A percentile compares a stretch with the other conserved stretches of the same genome.
phyloP scores from a whole-genome alignment of 257 asterid species.

The Paraleonurus japonicus region DNA sequence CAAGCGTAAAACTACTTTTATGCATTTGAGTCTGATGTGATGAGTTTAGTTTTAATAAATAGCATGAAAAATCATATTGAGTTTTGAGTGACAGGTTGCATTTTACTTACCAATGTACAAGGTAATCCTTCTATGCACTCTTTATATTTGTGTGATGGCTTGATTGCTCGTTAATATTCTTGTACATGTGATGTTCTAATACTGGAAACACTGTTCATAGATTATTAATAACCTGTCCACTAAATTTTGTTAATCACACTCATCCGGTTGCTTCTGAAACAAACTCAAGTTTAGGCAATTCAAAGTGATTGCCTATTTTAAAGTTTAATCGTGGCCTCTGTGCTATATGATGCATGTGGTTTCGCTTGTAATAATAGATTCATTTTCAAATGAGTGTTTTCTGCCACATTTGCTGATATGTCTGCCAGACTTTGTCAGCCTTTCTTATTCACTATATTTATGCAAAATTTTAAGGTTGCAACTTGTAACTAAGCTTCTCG shows the following conservation, averaged over 20 bases:
- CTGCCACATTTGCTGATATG: background rate
- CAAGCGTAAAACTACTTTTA: background rate
- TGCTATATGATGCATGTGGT: background rate
- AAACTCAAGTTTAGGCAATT: conserved; percentile 1
- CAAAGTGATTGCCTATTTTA: background rate
- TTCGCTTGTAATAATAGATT: background rate
- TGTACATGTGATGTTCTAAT: background rate
- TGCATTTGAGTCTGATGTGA: conserved; percentile 2
- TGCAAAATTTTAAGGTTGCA: conserved; percentile 10
- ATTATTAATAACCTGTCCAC: background rate
- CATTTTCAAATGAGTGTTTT: background rate
- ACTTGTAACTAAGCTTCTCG: conserved; percentile 21
- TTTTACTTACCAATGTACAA: background rate
- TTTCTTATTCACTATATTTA: background rate
- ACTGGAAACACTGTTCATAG: background rate
- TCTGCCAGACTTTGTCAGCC: conserved; percentile 9
- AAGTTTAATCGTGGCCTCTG: background rate
- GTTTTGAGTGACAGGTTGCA: conserved; percentile 9
- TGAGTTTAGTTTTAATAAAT: background rate
- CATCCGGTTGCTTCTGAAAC: background rate
- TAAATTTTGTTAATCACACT: background rate
- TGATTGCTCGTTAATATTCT: conserved; percentile 1
- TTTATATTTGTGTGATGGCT: background rate
- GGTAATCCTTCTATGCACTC: background rate
- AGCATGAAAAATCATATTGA: background rate